Evolutionary conservation across 2,329 filamentous ascomycete genomes (phyloP).

Genomic region (Pezicula radicicola): DNA sequence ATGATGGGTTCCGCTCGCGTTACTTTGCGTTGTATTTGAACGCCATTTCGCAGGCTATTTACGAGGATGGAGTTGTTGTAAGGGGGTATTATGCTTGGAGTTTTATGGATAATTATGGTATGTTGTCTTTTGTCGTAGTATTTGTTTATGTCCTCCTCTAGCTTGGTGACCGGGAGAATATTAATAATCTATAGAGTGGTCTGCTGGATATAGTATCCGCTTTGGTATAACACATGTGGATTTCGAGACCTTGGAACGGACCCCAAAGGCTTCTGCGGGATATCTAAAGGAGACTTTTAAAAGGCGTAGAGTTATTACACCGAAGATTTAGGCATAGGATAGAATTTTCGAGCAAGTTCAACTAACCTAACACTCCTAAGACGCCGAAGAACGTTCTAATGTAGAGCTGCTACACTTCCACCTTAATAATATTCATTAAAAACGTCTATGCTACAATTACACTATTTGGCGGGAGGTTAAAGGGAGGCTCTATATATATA

Average conservation of each 20-base stretch:
- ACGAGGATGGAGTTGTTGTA: conserved; percentile 21
- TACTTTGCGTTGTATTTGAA: conserved; percentile 38
- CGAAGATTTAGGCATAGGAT: no score
- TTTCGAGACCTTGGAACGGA: conserved; percentile 23
- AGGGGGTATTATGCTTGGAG: conserved; percentile 32
- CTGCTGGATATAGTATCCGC: conserved; percentile 23
- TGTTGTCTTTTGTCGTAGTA: no score
- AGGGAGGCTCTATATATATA: no score
- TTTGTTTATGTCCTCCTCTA: neutral
- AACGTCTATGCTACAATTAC: no score
- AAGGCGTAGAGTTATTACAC: no score
- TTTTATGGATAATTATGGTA: no score
- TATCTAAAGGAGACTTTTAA: conserved; percentile 16
- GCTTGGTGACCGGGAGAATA: conserved; percentile 1
- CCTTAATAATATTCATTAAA: no score
- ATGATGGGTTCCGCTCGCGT: conserved; percentile 33
- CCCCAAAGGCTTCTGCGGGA: conserved; percentile 24
- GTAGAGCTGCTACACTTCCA: no score
- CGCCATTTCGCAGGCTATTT: conserved; percentile 28
- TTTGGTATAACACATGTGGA: conserved; percentile 27
- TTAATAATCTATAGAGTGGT: conserved; percentile 20
- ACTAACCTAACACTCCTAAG: no score
- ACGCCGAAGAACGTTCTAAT: no score
- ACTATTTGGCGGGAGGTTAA: no score
- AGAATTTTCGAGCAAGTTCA: no score